phyloP scores from a whole-genome alignment of 2,329 filamentous ascomycete species.

The Didymella exigua region DNA sequence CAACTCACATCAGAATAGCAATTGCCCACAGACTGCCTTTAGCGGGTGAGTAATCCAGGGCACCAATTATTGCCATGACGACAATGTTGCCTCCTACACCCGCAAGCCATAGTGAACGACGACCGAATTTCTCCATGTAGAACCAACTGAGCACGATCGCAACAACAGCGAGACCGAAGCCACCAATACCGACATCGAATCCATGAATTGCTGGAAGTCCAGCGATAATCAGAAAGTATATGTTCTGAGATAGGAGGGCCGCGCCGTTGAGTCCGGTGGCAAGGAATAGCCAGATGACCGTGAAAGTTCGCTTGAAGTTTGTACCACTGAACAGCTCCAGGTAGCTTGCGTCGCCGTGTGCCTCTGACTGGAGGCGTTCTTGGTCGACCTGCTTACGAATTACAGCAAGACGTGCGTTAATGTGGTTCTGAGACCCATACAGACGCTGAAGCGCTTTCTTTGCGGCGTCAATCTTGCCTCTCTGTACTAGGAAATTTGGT shows the following conservation, averaged over 20 bases:
- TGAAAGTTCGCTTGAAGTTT: conserved; percentile 13
- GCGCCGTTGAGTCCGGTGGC: conserved; percentile 15
- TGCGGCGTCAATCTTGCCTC: conserved; percentile 7
- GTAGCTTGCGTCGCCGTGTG: conserved; percentile 3
- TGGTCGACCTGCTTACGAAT: conserved; percentile 6
- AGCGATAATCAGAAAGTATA: conserved; percentile 13
- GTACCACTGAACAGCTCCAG: conserved; percentile 10
- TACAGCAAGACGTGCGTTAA: conserved; percentile 9
- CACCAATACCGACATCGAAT: conserved; percentile 15
- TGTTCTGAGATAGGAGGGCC: conserved; percentile 9
- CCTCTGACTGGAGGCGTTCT: background rate
- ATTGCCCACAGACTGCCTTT: conserved; percentile 8
- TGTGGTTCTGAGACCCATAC: conserved; percentile 4
- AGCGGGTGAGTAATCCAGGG: conserved; percentile 4
- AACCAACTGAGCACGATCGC: conserved; percentile 13
- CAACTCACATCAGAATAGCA: conserved; percentile 14
- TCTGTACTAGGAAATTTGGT: conserved; percentile 10
- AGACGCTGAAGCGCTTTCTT: conserved; percentile 7
- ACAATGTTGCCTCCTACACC: conserved; percentile 6
- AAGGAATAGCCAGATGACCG: conserved; percentile 13
- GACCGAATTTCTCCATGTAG: conserved; percentile 14
- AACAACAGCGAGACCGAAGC: conserved; percentile 12
- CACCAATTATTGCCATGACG: conserved; percentile 6
- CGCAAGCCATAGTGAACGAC: conserved; percentile 14
- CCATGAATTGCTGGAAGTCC: conserved; percentile 9